Conservation (phyloP, 202 grass and related monocot species). For the Cymbopogon flexuosus region DNA sequence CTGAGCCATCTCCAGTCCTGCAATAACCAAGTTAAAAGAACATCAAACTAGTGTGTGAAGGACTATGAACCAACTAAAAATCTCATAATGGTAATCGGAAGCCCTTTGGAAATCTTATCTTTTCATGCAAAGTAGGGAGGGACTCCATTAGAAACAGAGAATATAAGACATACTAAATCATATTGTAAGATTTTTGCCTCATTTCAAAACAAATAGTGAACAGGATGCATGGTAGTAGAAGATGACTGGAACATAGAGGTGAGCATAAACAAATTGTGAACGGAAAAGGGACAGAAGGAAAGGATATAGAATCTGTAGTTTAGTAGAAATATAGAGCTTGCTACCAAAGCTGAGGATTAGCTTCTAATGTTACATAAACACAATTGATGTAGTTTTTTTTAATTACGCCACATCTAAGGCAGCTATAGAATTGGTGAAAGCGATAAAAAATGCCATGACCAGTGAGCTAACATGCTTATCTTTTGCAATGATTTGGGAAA, state of each 20-base stretch:
- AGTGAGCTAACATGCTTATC: not conserved
- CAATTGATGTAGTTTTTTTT: not conserved
- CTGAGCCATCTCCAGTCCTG: constrained; percentile 75
- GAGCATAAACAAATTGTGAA: not conserved
- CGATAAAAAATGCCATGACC: not conserved
- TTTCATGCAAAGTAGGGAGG: not conserved
- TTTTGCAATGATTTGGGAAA: not conserved
- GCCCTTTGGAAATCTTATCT: not conserved
- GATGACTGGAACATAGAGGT: not conserved
- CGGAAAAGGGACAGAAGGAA: not conserved
- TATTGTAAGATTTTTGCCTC: not conserved
- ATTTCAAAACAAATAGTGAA: not conserved
- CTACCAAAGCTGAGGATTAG: not conserved
- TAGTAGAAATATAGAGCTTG: constrained; percentile 1
- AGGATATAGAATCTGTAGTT: not conserved
- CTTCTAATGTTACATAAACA: not conserved
- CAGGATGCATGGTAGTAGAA: not conserved
- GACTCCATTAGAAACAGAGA: not conserved
- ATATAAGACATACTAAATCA: not conserved
- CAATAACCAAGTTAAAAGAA: constrained; percentile 20
- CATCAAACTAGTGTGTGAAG: not conserved
- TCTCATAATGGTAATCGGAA: not conserved
- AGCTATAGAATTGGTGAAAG: not conserved
- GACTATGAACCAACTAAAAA: not conserved
- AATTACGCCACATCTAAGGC: not conserved